Conservation (phyloP, 2,329 filamentous ascomycete species). For the Sporothrix phasma region DNA sequence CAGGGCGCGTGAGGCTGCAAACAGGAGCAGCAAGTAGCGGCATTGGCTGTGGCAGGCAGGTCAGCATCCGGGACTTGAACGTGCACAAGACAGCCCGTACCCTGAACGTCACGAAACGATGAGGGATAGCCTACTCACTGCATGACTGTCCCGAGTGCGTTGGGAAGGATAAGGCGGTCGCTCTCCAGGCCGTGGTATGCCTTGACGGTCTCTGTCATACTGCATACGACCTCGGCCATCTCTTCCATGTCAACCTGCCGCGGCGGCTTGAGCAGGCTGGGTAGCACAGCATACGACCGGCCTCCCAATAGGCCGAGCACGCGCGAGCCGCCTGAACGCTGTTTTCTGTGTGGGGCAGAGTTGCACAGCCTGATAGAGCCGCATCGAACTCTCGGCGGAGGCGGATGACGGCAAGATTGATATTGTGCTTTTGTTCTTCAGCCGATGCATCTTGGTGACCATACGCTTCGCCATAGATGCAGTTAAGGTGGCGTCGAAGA, state of each 20-base stretch:
- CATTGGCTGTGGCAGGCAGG: conserved; percentile 16
- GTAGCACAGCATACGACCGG: conserved; percentile 7
- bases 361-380: not conserved
- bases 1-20: conserved; percentile 12
- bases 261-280: not conserved
- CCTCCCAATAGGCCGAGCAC: conserved; percentile 16
- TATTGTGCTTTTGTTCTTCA: not conserved
- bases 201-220: conserved; percentile 14
- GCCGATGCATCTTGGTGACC: not conserved
- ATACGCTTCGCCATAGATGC: conserved; percentile 10
- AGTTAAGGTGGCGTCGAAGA: conserved; percentile 11
- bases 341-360: not conserved
- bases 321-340: conserved; percentile 12
- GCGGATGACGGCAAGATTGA: not conserved
- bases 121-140: conserved; percentile 5
- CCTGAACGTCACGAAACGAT: no score
- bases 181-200: conserved; percentile 14
- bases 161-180: conserved; percentile 14
- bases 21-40: conserved; percentile 18
- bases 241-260: not conserved
- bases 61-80: not conserved
- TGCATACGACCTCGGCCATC: conserved; percentile 6
- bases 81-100: no score
- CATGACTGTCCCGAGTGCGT: conserved; percentile 16
- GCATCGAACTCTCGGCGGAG: conserved; percentile 11